These are phyloP conservation scores for Eucalyptus sp. DNA, from an alignment of 345 rosid species.

Conservation along the genomic window DNA sequence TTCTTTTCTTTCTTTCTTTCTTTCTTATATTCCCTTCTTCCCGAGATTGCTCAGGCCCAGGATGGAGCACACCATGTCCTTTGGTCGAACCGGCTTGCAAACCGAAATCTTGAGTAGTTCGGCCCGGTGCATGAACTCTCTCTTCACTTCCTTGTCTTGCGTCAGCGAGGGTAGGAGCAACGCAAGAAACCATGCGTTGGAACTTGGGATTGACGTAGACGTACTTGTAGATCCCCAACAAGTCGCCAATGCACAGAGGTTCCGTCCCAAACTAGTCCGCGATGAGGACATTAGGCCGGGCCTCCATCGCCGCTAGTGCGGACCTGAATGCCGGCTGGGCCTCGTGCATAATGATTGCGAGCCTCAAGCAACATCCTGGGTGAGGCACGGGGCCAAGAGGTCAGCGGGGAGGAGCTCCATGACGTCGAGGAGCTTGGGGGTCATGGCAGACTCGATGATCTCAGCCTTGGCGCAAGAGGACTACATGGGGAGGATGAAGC, in stretches of 20 bases:
- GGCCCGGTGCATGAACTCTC: constrained; percentile 13
- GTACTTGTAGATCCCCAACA: too few relatives aligned
- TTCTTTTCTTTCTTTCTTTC: too few relatives aligned
- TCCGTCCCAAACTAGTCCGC: too few relatives aligned
- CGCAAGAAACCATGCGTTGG: too few relatives aligned
- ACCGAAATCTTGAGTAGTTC: constrained; percentile 28
- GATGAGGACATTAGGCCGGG: too few relatives aligned
- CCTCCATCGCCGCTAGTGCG: constrained; percentile 6
- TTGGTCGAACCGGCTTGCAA: constrained; percentile 26
- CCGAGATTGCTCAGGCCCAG: constrained; percentile 25
- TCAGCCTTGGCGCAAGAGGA: constrained; percentile 11
- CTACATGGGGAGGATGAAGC: constrained; percentile 5
- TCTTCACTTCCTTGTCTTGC: constrained; percentile 1
- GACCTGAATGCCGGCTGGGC: constrained; percentile 11
- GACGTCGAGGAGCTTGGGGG: constrained; percentile 2
- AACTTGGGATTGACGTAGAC: too few relatives aligned
- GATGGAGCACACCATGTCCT: constrained; percentile 26
- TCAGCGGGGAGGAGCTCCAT: constrained; percentile 13
- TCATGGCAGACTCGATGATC: background rate
- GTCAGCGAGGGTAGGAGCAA: too few relatives aligned
- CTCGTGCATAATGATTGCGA: constrained; percentile 26
- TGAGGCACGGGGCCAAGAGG: constrained; percentile 7
- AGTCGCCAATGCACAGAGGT: too few relatives aligned
- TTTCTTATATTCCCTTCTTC: too few relatives aligned
- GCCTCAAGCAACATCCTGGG: constrained; percentile 4